Conservation (phyloP, 2,329 filamentous ascomycete species). For the Colletotrichum incanum region DNA sequence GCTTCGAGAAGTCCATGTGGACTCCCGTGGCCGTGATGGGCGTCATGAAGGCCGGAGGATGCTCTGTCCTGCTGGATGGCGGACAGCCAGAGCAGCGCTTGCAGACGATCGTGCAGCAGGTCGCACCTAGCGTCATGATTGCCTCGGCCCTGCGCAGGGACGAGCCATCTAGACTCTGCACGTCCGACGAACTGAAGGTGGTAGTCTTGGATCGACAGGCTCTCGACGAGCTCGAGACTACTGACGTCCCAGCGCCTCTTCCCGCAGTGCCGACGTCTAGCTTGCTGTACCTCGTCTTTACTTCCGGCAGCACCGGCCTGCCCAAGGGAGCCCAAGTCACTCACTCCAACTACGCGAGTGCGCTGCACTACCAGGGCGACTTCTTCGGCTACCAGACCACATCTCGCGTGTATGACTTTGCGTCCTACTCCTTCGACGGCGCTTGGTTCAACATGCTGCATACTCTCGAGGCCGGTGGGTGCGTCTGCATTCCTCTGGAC, state of each 20-base stretch:
- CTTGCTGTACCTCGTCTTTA: conserved; percentile 64
- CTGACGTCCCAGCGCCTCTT: not conserved
- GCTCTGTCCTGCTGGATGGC: conserved; percentile 52
- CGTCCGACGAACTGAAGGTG: not conserved
- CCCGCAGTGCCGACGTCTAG: conserved; percentile 11
- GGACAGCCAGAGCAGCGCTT: conserved; percentile 12
- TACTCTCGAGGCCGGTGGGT: conserved; percentile 7
- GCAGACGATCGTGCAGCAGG: not conserved
- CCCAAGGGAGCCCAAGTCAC: conserved; percentile 69
- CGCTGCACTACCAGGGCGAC: not conserved
- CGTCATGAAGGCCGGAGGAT: conserved; percentile 53
- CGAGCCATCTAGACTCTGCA: not conserved
- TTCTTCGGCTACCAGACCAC: not conserved
- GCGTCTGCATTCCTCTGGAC: conserved; percentile 45
- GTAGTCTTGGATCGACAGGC: conserved; percentile 9
- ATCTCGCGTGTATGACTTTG: conserved; percentile 33
- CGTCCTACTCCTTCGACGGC: conserved; percentile 43
- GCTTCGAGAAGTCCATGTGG: conserved; percentile 53
- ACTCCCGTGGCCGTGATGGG: conserved; percentile 51
- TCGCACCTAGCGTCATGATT: conserved; percentile 4
- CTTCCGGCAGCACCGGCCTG: conserved; percentile 69
- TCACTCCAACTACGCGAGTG: conserved; percentile 49
- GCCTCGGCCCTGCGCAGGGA: not conserved
- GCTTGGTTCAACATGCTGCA: conserved; percentile 26
- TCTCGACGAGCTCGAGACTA: conserved; percentile 19